Percentiles rank a stretch among this genome's conserved stretches.
Evolutionary conservation across 176 grass and related monocot species (phyloP).

Genomic region (Typha latifolia): DNA sequence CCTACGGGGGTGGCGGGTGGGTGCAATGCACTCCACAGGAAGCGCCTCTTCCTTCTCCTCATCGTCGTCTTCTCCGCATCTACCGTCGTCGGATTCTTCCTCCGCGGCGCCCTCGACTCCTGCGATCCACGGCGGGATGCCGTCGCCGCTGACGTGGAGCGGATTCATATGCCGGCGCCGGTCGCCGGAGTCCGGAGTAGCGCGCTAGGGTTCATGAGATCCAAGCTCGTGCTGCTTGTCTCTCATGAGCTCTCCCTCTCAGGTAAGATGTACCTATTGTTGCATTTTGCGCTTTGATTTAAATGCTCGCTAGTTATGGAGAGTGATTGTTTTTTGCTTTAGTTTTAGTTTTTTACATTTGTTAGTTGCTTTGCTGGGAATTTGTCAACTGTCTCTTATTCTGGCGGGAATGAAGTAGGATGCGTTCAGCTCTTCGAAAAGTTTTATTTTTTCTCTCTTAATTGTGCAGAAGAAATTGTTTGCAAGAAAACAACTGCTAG

Average conservation of each 20-base stretch:
- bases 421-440: too few relatives aligned
- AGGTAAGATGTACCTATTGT: constrained; percentile 27
- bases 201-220: constrained; percentile 64
- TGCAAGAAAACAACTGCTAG: too few relatives aligned
- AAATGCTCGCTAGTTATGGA: background rate
- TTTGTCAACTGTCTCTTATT: too few relatives aligned
- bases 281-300: background rate
- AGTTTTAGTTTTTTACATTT: background rate
- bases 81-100: constrained; percentile 41
- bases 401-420: too few relatives aligned
- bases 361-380: too few relatives aligned
- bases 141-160: background rate
- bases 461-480: too few relatives aligned
- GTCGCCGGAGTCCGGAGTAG: constrained; percentile 3
- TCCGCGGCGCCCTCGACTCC: constrained; percentile 35
- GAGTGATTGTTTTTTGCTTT: background rate
- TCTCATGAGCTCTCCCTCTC: constrained; percentile 97
- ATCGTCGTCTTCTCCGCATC: constrained; percentile 30
- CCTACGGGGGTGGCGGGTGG: constrained; percentile 6
- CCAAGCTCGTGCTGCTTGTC: constrained; percentile 74
- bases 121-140: constrained; percentile 22
- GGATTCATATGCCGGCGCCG: background rate
- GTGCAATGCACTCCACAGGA: constrained; percentile 7
- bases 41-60: constrained; percentile 42
- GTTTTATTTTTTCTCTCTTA: too few relatives aligned